Conservation (phyloP, 164 flowering plant species). For the Annona squamosa region DNA sequence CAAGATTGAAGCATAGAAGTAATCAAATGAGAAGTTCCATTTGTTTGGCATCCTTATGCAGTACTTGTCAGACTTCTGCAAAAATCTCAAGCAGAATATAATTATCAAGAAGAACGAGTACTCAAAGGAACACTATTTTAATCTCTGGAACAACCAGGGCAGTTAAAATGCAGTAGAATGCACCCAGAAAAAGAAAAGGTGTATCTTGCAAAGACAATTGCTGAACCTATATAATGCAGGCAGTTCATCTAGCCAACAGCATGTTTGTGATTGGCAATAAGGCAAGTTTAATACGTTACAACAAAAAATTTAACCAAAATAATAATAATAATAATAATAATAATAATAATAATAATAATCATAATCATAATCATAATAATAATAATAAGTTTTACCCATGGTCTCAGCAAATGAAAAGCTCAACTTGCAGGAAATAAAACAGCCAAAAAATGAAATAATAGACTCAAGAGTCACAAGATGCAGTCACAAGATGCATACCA, state of each 20-base stretch:
- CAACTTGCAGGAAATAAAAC: neutral
- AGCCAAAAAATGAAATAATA: neutral
- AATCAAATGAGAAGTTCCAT: conserved; percentile 87
- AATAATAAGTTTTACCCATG: too few species aligned
- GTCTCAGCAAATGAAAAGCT: too few species aligned
- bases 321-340: too few species aligned
- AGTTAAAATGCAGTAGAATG: neutral
- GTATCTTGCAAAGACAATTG: neutral
- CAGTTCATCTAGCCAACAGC: neutral
- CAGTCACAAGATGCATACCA: neutral
- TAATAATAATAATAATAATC: too few species aligned
- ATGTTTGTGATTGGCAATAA: too few species aligned
- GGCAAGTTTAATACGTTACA: too few species aligned
- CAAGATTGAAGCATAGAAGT: conserved; percentile 56
- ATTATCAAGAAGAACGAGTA: neutral
- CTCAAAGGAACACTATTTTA: neutral
- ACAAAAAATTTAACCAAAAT: too few species aligned
- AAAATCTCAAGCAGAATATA: conserved; percentile 1
- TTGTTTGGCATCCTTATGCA: conserved; percentile 94
- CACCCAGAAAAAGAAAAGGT: neutral
- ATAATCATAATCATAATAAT: too few species aligned
- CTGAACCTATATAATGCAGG: neutral
- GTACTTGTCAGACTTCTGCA: conserved; percentile 65
- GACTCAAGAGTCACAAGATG: neutral
- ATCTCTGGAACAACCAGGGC: neutral